Evolutionary conservation across 2,329 filamentous ascomycete genomes (phyloP).

Genomic region (Cyphellophora attinorum): DNA sequence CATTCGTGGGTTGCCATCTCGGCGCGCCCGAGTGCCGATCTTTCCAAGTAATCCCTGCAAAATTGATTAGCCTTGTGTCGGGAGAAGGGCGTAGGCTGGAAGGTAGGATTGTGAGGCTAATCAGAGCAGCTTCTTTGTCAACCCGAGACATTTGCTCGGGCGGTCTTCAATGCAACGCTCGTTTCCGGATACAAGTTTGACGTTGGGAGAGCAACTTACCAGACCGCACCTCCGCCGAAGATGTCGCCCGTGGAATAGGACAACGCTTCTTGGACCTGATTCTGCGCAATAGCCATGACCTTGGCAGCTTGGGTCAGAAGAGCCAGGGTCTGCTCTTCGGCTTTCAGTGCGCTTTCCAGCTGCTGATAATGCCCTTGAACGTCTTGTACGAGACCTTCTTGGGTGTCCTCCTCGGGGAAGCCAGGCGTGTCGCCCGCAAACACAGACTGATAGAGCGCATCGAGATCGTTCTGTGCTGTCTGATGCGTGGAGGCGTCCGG

Average conservation of each 20-base stretch:
- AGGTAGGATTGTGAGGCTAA: too few species aligned
- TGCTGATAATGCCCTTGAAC: constrained; percentile 26
- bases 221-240: constrained; percentile 40
- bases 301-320: constrained; percentile 31
- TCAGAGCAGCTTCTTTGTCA: too few species aligned
- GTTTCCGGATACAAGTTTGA: too few species aligned
- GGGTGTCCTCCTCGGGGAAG: constrained; percentile 44
- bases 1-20: constrained; percentile 35
- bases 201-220: too few species aligned
- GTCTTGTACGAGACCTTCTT: constrained; percentile 29
- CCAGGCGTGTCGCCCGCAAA: constrained; percentile 45
- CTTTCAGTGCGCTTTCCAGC: constrained; percentile 4
- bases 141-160: too few species aligned
- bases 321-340: constrained; percentile 32
- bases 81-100: too few species aligned
- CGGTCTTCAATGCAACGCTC: too few species aligned
- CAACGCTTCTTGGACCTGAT: constrained; percentile 34
- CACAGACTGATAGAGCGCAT: too few species aligned
- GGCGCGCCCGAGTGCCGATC: constrained; percentile 40
- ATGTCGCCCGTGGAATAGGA: constrained; percentile 36
- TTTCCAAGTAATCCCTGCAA: too few species aligned
- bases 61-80: too few species aligned
- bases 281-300: constrained; percentile 26
- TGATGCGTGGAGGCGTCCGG: too few species aligned
- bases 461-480: too few species aligned